These are phyloP conservation scores for Leccinum angustisporum DNA, from an alignment of 1,284 basidiomycete genomes.

Conservation along the genomic window DNA sequence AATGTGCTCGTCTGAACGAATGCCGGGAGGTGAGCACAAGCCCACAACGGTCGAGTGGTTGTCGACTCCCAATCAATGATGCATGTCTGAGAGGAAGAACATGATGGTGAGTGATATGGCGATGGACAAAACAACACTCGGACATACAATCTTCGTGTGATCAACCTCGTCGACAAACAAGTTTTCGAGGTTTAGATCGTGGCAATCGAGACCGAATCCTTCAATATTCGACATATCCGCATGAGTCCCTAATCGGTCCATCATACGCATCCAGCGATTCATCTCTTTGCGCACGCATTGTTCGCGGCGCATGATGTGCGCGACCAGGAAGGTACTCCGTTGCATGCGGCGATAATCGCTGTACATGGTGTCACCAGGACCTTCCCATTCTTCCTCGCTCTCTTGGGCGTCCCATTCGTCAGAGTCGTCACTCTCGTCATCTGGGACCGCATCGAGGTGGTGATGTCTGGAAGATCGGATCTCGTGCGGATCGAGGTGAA, in stretches of 20 bases:
- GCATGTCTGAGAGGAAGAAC: slow-evolving; percentile 54
- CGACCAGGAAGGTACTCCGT: slow-evolving; percentile 70
- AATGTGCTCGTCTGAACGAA: slow-evolving; percentile 76
- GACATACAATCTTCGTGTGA: slow-evolving; percentile 62
- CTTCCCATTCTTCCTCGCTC: slow-evolving; percentile 75
- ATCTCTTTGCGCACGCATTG: slow-evolving; percentile 65
- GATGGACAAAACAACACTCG: background rate
- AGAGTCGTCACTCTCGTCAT: slow-evolving; percentile 66
- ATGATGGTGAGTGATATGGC: background rate
- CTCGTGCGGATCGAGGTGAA: slow-evolving; percentile 77
- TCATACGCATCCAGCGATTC: slow-evolving; percentile 61
- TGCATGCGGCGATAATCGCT: slow-evolving; percentile 77
- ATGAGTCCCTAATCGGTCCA: slow-evolving; percentile 52
- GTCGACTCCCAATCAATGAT: slow-evolving; percentile 87
- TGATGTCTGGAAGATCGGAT: slow-evolving; percentile 69
- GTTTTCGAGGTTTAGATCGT: slow-evolving; percentile 79
- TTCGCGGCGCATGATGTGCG: slow-evolving; percentile 63
- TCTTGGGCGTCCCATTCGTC: slow-evolving; percentile 75
- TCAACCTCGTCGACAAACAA: slow-evolving; percentile 74
- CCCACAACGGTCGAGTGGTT: slow-evolving; percentile 80
- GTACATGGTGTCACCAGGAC: slow-evolving; percentile 72
- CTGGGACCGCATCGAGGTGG: slow-evolving; percentile 59
- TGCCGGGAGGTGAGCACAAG: slow-evolving; percentile 74
- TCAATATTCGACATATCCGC: slow-evolving; percentile 36
- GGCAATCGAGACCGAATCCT: slow-evolving; percentile 72